Conservation (phyloP, 2,329 filamentous ascomycete species). For the Monilinia laxa region DNA sequence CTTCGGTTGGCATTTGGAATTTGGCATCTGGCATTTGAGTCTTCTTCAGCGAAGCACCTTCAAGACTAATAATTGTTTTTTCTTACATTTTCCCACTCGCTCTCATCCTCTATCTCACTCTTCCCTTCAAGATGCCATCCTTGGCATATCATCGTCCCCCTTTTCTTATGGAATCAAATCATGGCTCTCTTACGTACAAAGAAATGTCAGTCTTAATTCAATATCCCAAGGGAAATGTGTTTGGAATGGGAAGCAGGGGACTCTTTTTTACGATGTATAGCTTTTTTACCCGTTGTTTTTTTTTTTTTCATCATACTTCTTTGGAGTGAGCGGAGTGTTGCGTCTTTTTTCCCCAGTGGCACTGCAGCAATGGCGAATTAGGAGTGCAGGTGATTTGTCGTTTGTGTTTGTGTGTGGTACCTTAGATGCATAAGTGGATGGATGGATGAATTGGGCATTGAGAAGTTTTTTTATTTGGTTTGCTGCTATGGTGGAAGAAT, state of each 20-base stretch:
- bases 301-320: conserved; percentile 22
- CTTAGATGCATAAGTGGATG: conserved; percentile 5
- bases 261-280: conserved; percentile 35
- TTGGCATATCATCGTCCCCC: conserved; percentile 30
- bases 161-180: conserved; percentile 25
- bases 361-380: conserved; percentile 37
- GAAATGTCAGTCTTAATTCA: conserved; percentile 33
- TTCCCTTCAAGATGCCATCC: conserved; percentile 6
- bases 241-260: conserved; percentile 23
- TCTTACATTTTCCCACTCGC: conserved; percentile 25
- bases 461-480: conserved; percentile 4
- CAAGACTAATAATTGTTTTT: conserved; percentile 39
- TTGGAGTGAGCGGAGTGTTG: conserved; percentile 16
- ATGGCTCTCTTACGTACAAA: conserved; percentile 31
- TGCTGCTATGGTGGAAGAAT: conserved; percentile 8
- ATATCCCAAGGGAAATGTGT: conserved; percentile 19
- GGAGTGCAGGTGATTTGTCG: conserved; percentile 28
- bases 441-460: background rate
- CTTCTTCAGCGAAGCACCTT: conserved; percentile 28
- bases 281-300: conserved; percentile 31
- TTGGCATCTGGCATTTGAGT: conserved; percentile 31
- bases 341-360: conserved; percentile 9
- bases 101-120: conserved; percentile 8
- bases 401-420: conserved; percentile 16
- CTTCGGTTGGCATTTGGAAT: conserved; percentile 28